Conservation (phyloP, 2,329 filamentous ascomycete species). For the Penicillium digitatum region DNA sequence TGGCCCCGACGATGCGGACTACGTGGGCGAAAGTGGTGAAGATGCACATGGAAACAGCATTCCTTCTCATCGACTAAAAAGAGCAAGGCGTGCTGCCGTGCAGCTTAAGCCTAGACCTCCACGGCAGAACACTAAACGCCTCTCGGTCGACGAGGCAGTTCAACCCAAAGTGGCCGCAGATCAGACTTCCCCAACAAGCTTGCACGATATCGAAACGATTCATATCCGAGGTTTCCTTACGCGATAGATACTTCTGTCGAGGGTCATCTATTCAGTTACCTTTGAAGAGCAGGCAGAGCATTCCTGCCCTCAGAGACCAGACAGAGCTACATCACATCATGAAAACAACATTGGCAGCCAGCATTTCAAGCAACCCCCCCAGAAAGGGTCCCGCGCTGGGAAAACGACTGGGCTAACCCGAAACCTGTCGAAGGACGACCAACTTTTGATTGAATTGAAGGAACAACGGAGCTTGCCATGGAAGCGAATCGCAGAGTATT, state of each 20-base stretch:
- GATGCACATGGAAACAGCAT: background rate
- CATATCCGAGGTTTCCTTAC: slow-evolving; percentile 14
- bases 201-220: slow-evolving; percentile 9
- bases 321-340: background rate
- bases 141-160: background rate
- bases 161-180: background rate
- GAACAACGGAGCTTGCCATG: slow-evolving; percentile 5
- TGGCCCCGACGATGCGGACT: background rate
- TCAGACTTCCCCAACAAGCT: slow-evolving; percentile 3
- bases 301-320: slow-evolving; percentile 1
- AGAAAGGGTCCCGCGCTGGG: slow-evolving; percentile 2
- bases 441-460: slow-evolving; percentile 14
- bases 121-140: background rate
- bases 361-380: background rate
- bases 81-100: background rate
- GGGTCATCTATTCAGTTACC: slow-evolving; percentile 11
- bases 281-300: slow-evolving; percentile 10
- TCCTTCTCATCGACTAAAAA: background rate
- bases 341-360: background rate
- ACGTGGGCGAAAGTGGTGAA: background rate
- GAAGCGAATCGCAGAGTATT: slow-evolving; percentile 11
- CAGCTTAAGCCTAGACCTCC: slow-evolving; percentile 2
- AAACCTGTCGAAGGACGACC: slow-evolving; percentile 4
- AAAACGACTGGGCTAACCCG: slow-evolving; percentile 2
- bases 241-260: slow-evolving; percentile 8